Percentiles rank a stretch among this genome's conserved stretches.
These are phyloP conservation scores for Sphagnurus paluster DNA, from an alignment of 1,284 basidiomycete species.

Conservation along the genomic window DNA sequence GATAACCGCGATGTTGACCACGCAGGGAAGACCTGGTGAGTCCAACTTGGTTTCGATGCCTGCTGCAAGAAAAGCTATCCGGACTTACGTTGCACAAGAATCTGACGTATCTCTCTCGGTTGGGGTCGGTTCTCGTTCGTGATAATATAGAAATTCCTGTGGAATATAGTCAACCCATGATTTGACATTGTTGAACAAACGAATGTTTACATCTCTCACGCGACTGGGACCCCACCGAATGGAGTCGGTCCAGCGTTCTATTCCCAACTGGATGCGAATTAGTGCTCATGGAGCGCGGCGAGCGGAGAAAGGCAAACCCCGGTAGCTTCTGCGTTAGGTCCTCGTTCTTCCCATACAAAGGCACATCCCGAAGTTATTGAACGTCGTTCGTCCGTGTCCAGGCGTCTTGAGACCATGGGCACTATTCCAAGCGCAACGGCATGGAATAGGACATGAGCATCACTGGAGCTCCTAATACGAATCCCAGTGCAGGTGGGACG, in stretches of 20 bases:
- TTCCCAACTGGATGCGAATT: slow-evolving; percentile 52
- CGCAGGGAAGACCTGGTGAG: slow-evolving; percentile 27
- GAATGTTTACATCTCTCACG: slow-evolving; percentile 63
- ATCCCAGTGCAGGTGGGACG: slow-evolving; percentile 41
- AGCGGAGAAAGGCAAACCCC: slow-evolving; percentile 47
- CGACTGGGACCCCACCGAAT: slow-evolving; percentile 79
- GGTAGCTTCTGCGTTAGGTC: slow-evolving; percentile 64
- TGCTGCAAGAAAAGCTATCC: slow-evolving; percentile 13
- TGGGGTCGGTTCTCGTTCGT: slow-evolving; percentile 54
- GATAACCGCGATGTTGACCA: slow-evolving; percentile 44
- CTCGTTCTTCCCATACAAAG: slow-evolving; percentile 82
- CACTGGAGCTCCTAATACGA: slow-evolving; percentile 52
- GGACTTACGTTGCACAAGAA: slow-evolving; percentile 35
- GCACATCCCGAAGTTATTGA: slow-evolving; percentile 67
- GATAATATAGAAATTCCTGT: slow-evolving; percentile 77
- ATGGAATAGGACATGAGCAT: slow-evolving; percentile 77
- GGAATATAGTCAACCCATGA: slow-evolving; percentile 5
- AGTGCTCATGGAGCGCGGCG: slow-evolving; percentile 11
- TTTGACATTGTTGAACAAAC: slow-evolving; percentile 1
- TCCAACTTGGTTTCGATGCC: slow-evolving; percentile 5
- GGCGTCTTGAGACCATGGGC: slow-evolving; percentile 70
- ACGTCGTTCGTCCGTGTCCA: slow-evolving; percentile 73
- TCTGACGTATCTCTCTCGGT: slow-evolving; percentile 48
- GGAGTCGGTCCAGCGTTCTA: slow-evolving; percentile 80
- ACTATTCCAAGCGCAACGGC: slow-evolving; percentile 61